phyloP scores from a whole-genome alignment of 139 green algal genomes.

The Chlorella sp. region DNA sequence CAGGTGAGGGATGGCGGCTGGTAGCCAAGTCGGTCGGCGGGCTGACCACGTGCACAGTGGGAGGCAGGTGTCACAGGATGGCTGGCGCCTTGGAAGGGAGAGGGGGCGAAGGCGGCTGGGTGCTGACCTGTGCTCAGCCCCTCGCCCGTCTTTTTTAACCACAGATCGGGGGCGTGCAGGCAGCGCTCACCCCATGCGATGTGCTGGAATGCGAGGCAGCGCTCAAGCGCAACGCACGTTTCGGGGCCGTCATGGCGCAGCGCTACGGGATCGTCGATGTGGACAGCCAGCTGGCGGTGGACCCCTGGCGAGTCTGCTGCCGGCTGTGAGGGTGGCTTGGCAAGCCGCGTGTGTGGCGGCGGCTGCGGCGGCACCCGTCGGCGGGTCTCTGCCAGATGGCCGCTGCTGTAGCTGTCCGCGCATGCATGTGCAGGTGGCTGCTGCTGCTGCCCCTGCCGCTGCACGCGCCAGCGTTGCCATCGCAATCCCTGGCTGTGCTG shows the following conservation, averaged over 20 bases:
- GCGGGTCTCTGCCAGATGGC: no score
- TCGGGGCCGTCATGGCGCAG: conserved; percentile 61
- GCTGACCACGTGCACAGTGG: background rate
- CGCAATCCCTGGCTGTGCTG: no score
- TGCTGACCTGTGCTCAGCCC: background rate
- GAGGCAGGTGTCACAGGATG: background rate
- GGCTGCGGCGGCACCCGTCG: no score
- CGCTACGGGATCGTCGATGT: conserved; percentile 75
- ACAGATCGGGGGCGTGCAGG: conserved; percentile 71
- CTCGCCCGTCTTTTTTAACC: background rate
- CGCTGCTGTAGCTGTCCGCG: background rate
- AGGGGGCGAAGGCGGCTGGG: no score
- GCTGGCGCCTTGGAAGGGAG: no score
- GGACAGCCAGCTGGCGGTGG: conserved; percentile 54
- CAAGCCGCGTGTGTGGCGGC: background rate
- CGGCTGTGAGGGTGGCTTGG: no score
- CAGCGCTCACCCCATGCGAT: conserved; percentile 74
- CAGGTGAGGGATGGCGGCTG: conserved; percentile 24
- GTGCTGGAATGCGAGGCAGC: conserved; percentile 68
- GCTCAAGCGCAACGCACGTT: conserved; percentile 52
- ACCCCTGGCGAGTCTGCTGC: conserved; percentile 65
- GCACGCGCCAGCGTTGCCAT: no score
- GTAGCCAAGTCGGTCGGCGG: background rate
- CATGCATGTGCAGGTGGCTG: background rate
- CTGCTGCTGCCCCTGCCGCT: no score